Evolutionary conservation across 1,284 basidiomycete species (phyloP).

Genomic region (Hypsizygus ulmarius): DNA sequence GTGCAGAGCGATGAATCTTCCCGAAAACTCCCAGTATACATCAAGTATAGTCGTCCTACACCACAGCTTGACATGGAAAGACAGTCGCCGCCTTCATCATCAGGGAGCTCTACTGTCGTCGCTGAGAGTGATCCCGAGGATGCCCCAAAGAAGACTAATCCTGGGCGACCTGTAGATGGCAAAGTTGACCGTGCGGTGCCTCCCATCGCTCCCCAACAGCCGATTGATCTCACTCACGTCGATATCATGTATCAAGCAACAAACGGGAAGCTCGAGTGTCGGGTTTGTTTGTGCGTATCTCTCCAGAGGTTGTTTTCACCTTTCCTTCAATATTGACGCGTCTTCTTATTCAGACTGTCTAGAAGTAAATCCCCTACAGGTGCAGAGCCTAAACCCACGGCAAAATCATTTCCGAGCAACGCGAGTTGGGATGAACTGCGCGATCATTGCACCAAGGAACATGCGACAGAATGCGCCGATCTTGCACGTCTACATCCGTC

Average conservation of each 20-base stretch:
- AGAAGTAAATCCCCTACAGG: constrained; percentile 4
- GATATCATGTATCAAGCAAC: constrained; percentile 34
- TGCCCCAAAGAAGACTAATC: background rate
- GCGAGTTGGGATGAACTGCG: constrained; percentile 33
- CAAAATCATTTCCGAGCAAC: constrained; percentile 24
- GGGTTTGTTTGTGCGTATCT: constrained; percentile 33
- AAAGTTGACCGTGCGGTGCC: too few relatives aligned
- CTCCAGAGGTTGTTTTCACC: background rate
- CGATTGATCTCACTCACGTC: constrained; percentile 24
- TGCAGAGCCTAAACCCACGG: background rate
- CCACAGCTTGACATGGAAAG: background rate
- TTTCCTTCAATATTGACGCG: background rate
- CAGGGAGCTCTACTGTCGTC: too few relatives aligned
- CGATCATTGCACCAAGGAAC: constrained; percentile 28
- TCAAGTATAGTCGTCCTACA: background rate
- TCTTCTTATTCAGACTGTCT: constrained; percentile 10
- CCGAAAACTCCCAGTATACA: background rate
- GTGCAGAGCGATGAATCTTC: background rate
- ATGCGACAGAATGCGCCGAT: constrained; percentile 32
- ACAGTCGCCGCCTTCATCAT: too few relatives aligned
- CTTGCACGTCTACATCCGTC: constrained; percentile 30
- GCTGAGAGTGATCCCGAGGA: background rate
- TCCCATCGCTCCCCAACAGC: background rate
- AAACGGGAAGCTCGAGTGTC: constrained; percentile 29
- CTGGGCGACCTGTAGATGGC: too few relatives aligned